Evolutionary conservation across 2,329 filamentous ascomycete species (phyloP).

Genomic region (Clonostachys rosea): DNA sequence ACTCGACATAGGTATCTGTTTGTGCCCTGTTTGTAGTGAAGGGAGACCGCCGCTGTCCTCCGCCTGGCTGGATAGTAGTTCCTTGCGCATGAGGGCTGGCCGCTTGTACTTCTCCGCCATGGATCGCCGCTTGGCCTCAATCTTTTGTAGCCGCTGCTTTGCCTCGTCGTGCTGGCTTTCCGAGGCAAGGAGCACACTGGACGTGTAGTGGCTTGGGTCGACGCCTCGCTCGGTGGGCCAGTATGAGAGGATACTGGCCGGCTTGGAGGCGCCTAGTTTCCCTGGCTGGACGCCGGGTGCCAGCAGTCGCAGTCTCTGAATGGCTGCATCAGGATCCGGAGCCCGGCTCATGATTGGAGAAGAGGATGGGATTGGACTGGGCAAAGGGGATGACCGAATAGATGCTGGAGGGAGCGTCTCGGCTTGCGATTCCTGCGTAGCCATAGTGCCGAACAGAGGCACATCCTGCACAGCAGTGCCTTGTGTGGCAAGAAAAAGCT

Average conservation of each 20-base stretch:
- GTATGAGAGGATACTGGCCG: constrained; percentile 22
- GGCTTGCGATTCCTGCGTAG: no score
- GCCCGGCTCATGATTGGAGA: constrained; percentile 4
- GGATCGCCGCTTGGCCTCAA: constrained; percentile 23
- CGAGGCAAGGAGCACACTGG: constrained; percentile 26
- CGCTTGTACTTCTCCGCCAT: constrained; percentile 25
- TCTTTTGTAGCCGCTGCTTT: constrained; percentile 21
- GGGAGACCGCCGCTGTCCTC: constrained; percentile 5
- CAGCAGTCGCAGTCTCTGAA: constrained; percentile 26
- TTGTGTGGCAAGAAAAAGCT: constrained; percentile 25
- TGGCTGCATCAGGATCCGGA: constrained; percentile 14
- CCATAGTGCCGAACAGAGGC: constrained; percentile 15
- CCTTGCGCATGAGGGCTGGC: constrained; percentile 16
- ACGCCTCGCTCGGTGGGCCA: constrained; percentile 32
- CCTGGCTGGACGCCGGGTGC: constrained; percentile 18
- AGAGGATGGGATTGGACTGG: constrained; percentile 6
- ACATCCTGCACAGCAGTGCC: constrained; percentile 26
- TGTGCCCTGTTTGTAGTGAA: constrained; percentile 8
- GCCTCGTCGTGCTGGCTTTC: constrained; percentile 26
- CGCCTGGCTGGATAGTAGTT: constrained; percentile 1
- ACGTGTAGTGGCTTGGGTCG: constrained; percentile 26
- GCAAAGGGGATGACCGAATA: constrained; percentile 3
- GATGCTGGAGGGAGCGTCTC: background rate
- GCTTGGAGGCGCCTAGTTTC: constrained; percentile 15
- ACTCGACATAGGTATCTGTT: constrained; percentile 25